Evolutionary conservation across 2,329 filamentous ascomycete species (phyloP), one percentile per base, ranked within the genome.

Genomic region (Gremmenia infestans): DNA sequence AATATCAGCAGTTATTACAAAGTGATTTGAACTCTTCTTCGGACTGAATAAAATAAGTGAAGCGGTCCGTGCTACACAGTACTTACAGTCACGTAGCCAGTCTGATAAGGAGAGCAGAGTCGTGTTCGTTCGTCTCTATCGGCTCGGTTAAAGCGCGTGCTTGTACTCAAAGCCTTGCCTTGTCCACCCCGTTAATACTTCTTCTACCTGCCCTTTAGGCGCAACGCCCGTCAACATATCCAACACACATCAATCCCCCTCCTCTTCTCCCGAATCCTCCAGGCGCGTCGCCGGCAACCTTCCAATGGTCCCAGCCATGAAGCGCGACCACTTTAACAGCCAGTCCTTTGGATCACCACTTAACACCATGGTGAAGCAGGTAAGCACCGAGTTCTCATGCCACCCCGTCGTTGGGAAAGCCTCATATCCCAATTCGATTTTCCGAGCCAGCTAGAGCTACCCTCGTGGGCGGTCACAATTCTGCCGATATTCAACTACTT

Each of bases 301-400:
- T 47, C 23, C 40, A 28, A 57, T 60, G 52, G 50, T 53, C 9
- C 32, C 61, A 45, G 58, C 42, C 36, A 62, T 65, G 56, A 70
- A 69, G 50, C 80, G 82, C 65, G 82, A 86, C 68, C 71, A 72
- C 50, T 82, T 73, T 67, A 83, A 84, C 66, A 70, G 79, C 61
- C 83, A 88, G 72, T 89, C 88, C 58, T 79, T 92, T 52, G 87
- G 87, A 59, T 72, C 74, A 48, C 76, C 78, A 37, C 77, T 89
- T 48, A 84, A 91, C 68, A 76, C 74, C 53, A 76, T 76, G 59
- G 81, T 91, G 60, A 89, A 89, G 71, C 77, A 88, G 80, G 87
- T 89, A 78, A 69, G 76, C 48, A 12, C 9, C 23, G 39, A 45
- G 17, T 40, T 55, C 56, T 68, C 39, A 50, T 58, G 58, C 60